Evolutionary conservation across 78 protist species (phyloP), one percentile per base, ranked within the genome.

Genomic region (Bigelowiella natans): DNA sequence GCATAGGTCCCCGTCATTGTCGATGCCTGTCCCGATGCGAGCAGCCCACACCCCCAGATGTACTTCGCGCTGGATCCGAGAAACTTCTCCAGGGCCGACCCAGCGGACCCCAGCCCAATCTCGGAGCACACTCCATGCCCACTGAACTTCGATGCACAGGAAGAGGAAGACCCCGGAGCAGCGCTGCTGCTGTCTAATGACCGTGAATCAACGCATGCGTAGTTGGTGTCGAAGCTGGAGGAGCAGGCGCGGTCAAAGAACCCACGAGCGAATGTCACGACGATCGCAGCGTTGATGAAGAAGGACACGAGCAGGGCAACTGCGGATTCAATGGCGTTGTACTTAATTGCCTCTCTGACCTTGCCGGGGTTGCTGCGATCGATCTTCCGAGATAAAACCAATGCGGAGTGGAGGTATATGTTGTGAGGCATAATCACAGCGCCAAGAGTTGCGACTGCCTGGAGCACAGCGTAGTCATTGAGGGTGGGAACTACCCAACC

Each of bases 381-480:
- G 1, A 88, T 0, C 31, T n/a, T 36, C 0, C 87, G 89, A 2
- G 39, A 83, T 31, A 73, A 88, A 63, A 95, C 96, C 34, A 95
- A 93, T 0, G 94, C 96, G 40, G 95, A 93, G 36, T 95, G 97
- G 26, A 95, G 40, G 82, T 86, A 95, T 7, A 95, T 51, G 39
- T 95, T 95, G 88, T 95, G 97, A 0, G 97, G 97, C 97, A 95
- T 95, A 2, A 95, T 91, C 11, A 94, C 94, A 0, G 97, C 96
- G 37, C 97, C 96, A n/a, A 95, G 40, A 2, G 94, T 93, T 51
- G 94, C 95, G 1, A 94, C 95, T 2, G 96, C 95, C 73, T 51
- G 73, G 73, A 51, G 73, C 7, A 51, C 73, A 51, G 18, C 73
- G 18, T 51, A 51, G 73, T 51, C 18, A 7, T 7, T 7, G 73